Evolutionary conservation across 768 basidiomycete species (phyloP), one percentile per base, ranked within the genome.

Genomic region (Solioccasus polychromus): DNA sequence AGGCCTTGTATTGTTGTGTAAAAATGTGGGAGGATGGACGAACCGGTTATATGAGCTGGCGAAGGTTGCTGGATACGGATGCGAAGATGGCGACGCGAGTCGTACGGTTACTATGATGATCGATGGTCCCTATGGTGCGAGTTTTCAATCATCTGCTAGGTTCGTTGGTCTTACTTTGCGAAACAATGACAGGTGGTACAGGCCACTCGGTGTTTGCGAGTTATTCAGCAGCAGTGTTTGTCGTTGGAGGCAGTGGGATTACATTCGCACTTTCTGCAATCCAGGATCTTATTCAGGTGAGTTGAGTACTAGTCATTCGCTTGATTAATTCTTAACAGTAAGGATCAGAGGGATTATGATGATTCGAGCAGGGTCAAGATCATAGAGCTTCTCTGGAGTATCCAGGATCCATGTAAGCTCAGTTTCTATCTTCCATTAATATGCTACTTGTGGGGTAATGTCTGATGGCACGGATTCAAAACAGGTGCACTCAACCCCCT

Each of bases 201-300:
- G 64, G 76, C 9, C 72, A 80, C 51, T 67, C 71, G 0, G 54
- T 83, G 15, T 68, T 75, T 42, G 58, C 71, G 2, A 72, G 71
- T 32, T 82, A 74, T 65, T 75, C 79, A 0, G 72, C 74, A 1
- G 74, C 78, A 10, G 49, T 83, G 48, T 69, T 85, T 47, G 61
- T 82, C 32, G 77, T 76, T 5, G 82, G 80, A 9, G 83, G 83
- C 9, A 76, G 75, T 18, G 83, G 83, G 3, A 76, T 85, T 60
- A 76, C 83, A 0, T 80, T 78, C 53, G 69, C 71, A 3, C 69
- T 83, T 19, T 60, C 69, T 14, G 59, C 73, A n/a, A 70, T 79
- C 6, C 72, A 76, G 28, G 79, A 83, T 51, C 64, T 84, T n/a
- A 57, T 82, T 30, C 62, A 64, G 53, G 68, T 45, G 64, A 62